Conservation (phyloP, 2,329 filamentous ascomycete genomes). For the Colletotrichum salicis region DNA sequence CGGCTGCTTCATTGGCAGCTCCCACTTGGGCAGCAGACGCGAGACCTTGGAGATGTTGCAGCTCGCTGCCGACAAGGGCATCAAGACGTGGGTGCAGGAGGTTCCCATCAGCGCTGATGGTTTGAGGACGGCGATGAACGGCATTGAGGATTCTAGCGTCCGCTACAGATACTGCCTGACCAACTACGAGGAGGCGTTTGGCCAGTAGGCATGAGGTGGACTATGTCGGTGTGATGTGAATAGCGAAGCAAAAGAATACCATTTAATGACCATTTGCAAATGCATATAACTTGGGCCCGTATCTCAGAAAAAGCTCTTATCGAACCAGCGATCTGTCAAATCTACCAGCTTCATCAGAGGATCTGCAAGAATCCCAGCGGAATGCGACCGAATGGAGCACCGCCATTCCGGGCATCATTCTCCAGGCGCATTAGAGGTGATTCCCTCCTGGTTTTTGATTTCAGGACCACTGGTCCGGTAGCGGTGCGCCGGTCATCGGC, state of each 20-base stretch:
- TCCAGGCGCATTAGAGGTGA: not conserved
- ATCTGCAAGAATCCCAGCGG: not conserved
- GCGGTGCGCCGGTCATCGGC: conserved; percentile 12
- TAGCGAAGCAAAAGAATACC: conserved; percentile 23
- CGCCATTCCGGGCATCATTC: not conserved
- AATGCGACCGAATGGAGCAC: not conserved
- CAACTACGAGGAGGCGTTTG: conserved; percentile 76
- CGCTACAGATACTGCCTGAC: conserved; percentile 81
- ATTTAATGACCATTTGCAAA: conserved; percentile 9
- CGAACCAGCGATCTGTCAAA: no score
- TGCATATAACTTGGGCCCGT: no score
- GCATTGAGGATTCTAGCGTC: conserved; percentile 77
- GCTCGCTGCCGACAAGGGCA: conserved; percentile 74
- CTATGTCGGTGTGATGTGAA: conserved; percentile 2
- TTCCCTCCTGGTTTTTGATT: no score
- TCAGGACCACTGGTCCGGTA: no score
- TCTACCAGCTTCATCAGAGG: not conserved
- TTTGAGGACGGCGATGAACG: conserved; percentile 74
- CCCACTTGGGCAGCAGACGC: conserved; percentile 75
- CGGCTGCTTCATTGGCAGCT: conserved; percentile 77
- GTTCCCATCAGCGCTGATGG: conserved; percentile 79
- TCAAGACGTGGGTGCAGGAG: conserved; percentile 77
- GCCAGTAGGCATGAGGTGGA: conserved; percentile 47
- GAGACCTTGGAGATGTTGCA: conserved; percentile 80
- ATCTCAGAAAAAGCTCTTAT: no score